Base-by-base conservation (phyloP, 495 filamentous ascomycete species). In the Tuber calosporum region DNA sequence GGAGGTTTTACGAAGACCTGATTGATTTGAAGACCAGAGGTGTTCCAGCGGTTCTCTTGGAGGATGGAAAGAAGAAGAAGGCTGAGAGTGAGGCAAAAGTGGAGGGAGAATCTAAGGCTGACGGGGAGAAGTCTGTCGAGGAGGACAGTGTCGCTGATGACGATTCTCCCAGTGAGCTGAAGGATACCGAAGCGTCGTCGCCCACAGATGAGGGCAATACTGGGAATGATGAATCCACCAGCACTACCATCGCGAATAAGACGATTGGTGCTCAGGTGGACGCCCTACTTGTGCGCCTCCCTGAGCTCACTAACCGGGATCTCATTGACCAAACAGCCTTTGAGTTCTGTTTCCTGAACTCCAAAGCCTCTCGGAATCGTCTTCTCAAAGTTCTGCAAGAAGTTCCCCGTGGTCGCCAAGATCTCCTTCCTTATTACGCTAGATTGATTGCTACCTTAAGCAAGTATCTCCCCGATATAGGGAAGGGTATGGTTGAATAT, bases 291-390 rank as follows among this genome's bases (percentile, higher is more conserved):
- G 86, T 92, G 37, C 90, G 94, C 40, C 87, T 99, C 36, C 93
- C 93, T 0, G 95, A 99, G 68, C 84, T 98, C 72, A 93, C 93
- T 68, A 93, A 85, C 76, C 97, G 97, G 81, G 95, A 99, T 70
- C 86, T 89, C 70, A 91, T 97, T 72, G 95, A 99, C 80, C 89
- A 97, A 82, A 88, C 90, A 53, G 94, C 96, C 19, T 88, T 97
- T 69, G 94, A 97, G 80, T 99, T 99, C 79, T 98, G 95, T 83
- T 97, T 97, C 77, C 86, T 99, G 75, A 99, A 99, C 81, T 98
- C 96, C 0, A 99, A 99, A 82, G 95, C 95, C 15, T 98, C 96
- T 4, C 88, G 95, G 48, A 98, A 99, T 82, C 87, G 95, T 41
- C 87, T 99, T 15, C 87, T 97, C 83, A 97, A 97, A 83, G 92